Base-by-base conservation (phyloP, 1,284 basidiomycete genomes). In the Puccinia polysora region DNA sequence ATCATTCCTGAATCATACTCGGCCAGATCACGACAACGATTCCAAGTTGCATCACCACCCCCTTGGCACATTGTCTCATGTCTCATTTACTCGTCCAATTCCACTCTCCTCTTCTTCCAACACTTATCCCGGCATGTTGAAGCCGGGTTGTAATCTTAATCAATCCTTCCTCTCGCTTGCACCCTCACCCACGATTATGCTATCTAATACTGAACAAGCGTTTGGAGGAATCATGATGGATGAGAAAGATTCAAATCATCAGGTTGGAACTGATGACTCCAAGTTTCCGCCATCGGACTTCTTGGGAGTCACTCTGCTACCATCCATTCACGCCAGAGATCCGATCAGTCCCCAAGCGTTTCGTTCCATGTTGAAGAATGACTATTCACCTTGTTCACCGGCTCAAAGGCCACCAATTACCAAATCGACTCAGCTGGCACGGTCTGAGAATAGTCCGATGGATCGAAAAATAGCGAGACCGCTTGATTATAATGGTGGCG, bases 31-130 rank as follows among this genome's bases (percentile, higher is more conserved):
- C n/a, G n/a, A n/a, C n/a, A n/a, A n/a, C n/a, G n/a, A n/a, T n/a
- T n/a, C n/a, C n/a, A n/a, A n/a, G n/a, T n/a, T n/a, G n/a, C n/a
- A n/a, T n/a, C n/a, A n/a, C n/a, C n/a, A n/a, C n/a, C n/a, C n/a
- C n/a, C n/a, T n/a, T n/a, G n/a, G n/a, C n/a, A n/a, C n/a, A n/a
- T 47, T 62, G 28, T 62, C 59, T 5, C 59, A 62, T 36, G 40
- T 62, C 36, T 28, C 40, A 6, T 62, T 47, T 6, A 18, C 40
- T 43, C n/a, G 43, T 7, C 8, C 8, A 49, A 15, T 23, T 14
- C 23, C 12, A 18, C 32, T 12, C 25, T 64, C 1, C 34, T 15
- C 28, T 10, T 20, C 34, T 28, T 4, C 20, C 23, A 25, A 4
- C 20, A 15, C n/a, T 28, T 25, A n/a, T 5, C 6, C 28, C 30